Base-by-base conservation (phyloP, 306 rosid species). In the Notholithocarpus densiflorus region DNA sequence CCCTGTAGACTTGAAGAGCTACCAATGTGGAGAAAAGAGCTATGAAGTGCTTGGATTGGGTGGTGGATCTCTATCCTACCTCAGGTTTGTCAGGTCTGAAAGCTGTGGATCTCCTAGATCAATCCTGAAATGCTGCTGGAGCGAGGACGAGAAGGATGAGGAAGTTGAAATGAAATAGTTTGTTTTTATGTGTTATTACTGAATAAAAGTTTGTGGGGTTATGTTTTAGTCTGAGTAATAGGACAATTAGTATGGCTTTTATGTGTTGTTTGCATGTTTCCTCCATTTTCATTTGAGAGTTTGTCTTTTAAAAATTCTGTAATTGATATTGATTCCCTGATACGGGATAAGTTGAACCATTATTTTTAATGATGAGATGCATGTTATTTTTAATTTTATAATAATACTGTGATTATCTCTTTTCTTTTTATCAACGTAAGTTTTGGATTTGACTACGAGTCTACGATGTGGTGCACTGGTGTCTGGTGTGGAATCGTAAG, bases 91-190 rank as follows among this genome's bases (percentile, higher is more conserved):
- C 27, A 82, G 51, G 68, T 84, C 70, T 0, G 87, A 65, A 31
- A 91, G 83, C 15, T 75, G 71, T 66, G 72, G 71, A 26, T 95
- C 99, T 75, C 99, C 99, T 1, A 87, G 96, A 85, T 95, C 99
- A 6, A 93, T 34, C 82, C 87, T 93, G 74, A 91, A 79, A 79
- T 70, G 88, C 84, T 91, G 96, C 82, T 91, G 98, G 95, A 89
- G 96, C 53, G 98, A 93, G 77, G 97, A 92, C 82, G 97, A 92
- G 78, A 86, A 78, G 81, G 97, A 89, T 68, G 90, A 92, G 45
- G 92, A 86, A 76, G 82, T 69, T 31, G 89, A 82, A 77, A 82
- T 82, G 81, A 83, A 77, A 56, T 79, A 75, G 71, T 78, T 76
- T 24, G 1, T 68, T 69, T 82, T 17, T 26, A 1, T 73, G 64